Evolutionary conservation across 345 rosid species (phyloP), one percentile per base, ranked within the genome.

Genomic region (Eucalyptus cloeziana): DNA sequence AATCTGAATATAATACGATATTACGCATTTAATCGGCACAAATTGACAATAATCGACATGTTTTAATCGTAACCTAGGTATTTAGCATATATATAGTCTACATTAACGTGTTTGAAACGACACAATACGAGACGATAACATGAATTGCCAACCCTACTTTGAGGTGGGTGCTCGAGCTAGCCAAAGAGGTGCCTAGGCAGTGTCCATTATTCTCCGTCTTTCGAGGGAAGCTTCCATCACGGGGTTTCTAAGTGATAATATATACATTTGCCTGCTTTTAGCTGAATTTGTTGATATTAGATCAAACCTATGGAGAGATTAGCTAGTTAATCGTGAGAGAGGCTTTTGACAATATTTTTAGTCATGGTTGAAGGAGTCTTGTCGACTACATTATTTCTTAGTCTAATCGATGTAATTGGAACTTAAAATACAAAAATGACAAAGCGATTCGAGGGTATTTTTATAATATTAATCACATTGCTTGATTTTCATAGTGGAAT

Each of bases 361-460:
- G 79, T 31, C 22, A 8, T 15, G 19, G 12, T 67, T 7, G 79
- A 19, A 16, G 21, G 40, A 67, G 79, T n/a, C 31, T 31, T n/a
- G 22, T 67, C 1, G 24, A 67, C 1, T 67, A 19, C 3, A 2
- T 5, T n/a, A 2, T 31, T 67, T 8, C 3, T 8, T 1, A 67
- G 11, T 67, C 21, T 31, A 15, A 60, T 60, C 2, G 15, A 60
- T 11, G 67, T 27, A 60, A 27, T 27, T 27, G 3, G 31, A 60
- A 30, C 64, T 6, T n/a, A 60, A 21, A 54, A 54, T 54, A 21
- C 10, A 7, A 21, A 22, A 21, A 25, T 22, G 60, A 54, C 8
- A 10, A 22, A 54, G 25, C 4, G 11, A 54, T 21, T 54, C 5
- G 16, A 60, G 16, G 6, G 8, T 60, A 60, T 60, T 6, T 3